Percentiles rank a stretch among this genome's conserved stretches.
These are phyloP conservation scores for Mycena polygramma DNA, from an alignment of 768 basidiomycete genomes.

Conservation along the genomic window DNA sequence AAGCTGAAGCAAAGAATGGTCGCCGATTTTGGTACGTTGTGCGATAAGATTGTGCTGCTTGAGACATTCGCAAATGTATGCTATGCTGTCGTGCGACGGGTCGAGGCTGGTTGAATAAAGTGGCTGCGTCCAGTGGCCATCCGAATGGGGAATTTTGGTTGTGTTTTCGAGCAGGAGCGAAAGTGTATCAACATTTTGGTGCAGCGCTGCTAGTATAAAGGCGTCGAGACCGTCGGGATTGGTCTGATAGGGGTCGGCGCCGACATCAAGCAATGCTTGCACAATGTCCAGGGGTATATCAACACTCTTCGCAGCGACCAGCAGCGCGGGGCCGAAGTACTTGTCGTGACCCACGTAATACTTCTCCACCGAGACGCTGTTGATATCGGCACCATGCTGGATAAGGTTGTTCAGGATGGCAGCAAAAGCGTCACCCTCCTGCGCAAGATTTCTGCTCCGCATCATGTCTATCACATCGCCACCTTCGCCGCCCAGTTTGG, in stretches of 20 bases:
- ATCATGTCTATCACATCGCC: slow-evolving; percentile 12
- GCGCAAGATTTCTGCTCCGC: slow-evolving; percentile 1
- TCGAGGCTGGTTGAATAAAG: not conserved
- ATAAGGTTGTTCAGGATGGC: slow-evolving; percentile 8
- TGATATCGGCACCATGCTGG: slow-evolving; percentile 3
- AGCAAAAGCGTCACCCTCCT: not conserved
- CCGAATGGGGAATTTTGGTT: not conserved
- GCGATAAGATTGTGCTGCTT: slow-evolving; percentile 4
- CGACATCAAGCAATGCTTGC: slow-evolving; percentile 18
- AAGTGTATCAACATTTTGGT: slow-evolving; percentile 2
- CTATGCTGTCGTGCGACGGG: not conserved
- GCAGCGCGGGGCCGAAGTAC: not conserved
- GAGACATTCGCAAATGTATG: slow-evolving; percentile 18
- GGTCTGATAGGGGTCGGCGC: slow-evolving; percentile 15
- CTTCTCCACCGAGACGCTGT: not conserved
- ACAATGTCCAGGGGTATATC: not conserved
- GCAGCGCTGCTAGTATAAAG: slow-evolving; percentile 13
- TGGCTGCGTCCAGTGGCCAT: slow-evolving; percentile 13
- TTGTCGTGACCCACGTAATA: not conserved
- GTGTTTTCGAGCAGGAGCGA: not conserved
- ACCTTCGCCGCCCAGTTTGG: slow-evolving; percentile 1
- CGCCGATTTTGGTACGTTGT: slow-evolving; percentile 1
- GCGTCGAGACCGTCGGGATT: slow-evolving; percentile 17
- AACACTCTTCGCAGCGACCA: not conserved
- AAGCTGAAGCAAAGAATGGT: slow-evolving; percentile 11